Evolutionary conservation across 164 flowering plant species (phyloP), one percentile per base, ranked within the genome.

Genomic region (Saururus chinensis): DNA sequence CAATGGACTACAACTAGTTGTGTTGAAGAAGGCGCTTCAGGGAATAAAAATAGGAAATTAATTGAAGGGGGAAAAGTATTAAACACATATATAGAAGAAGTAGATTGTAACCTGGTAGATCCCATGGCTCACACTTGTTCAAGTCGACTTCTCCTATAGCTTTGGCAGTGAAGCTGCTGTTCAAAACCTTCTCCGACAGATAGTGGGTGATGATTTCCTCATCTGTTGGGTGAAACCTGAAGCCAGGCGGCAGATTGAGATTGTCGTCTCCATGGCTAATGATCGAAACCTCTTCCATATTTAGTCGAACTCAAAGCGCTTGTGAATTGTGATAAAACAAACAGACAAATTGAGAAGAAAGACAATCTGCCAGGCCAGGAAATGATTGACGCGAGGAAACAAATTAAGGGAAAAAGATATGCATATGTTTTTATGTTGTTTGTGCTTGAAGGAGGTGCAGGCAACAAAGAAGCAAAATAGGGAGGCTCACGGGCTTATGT

Each of bases 41-140:
- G 25, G 19, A 54, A 42, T 48, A 23, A 24, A 30, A 26, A 48
- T 21, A 17, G 30, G 40, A 56, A 9, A n/a, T n/a, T n/a, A n/a
- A n/a, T 26, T 45, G 16, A 45, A 45, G 51, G 51, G 51, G 16
- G 51, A 45, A 1, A 37, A 56, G 14, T 23, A 17, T 10, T 26
- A 26, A 51, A 19, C 40, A 42, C 19, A 20, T 7, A 26, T n/a
- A n/a, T 35, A 12, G 26, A 35, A 30, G 22, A 56, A 25, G 11
- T 21, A 0, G 20, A 56, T 16, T 25, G 66, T 75, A 72, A 82
- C 87, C 59, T 0, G 87, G 87, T 35, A 82, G 68, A 71, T 82
- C 84, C 87, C 87, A 82, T 4, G 84, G 87, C 51, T 82, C 87
- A 49, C 71, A 78, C 80, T 77, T 82, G 64, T 82, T 82, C 58